phyloP scores from a whole-genome alignment of 2,329 filamentous ascomycete species.

The Fonsecaea multimorphosa region DNA sequence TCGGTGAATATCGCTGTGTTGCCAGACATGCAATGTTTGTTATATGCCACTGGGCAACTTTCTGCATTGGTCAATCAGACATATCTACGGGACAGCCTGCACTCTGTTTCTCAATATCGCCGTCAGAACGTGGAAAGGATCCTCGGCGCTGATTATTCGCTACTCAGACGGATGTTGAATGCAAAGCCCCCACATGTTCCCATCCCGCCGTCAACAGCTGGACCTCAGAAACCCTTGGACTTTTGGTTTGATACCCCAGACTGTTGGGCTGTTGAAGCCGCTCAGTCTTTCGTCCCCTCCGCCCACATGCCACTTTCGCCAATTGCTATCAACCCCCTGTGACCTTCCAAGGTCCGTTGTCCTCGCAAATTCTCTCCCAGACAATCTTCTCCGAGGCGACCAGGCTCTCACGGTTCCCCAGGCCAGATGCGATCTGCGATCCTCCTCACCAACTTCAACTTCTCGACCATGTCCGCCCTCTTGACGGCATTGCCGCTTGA shows the following conservation, averaged over 20 bases:
- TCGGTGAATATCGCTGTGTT: too few relatives aligned
- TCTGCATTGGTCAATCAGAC: too few relatives aligned
- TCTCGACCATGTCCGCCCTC: conserved; percentile 70
- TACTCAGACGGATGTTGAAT: not conserved
- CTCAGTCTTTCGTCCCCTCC: not conserved
- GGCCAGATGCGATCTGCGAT: conserved; percentile 72
- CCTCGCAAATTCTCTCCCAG: not conserved
- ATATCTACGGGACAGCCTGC: not conserved
- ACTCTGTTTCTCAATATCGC: not conserved
- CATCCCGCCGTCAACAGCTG: not conserved
- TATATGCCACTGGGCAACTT: too few relatives aligned
- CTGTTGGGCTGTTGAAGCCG: conserved; percentile 5
- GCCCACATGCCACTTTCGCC: not conserved
- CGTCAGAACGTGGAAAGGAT: not conserved
- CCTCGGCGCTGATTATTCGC: not conserved
- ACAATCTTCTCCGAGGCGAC: not conserved
- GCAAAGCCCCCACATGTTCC: not conserved
- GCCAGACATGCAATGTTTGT: too few relatives aligned
- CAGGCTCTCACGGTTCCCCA: conserved; percentile 48
- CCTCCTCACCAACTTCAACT: conserved; percentile 68
- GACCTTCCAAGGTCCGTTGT: not conserved
- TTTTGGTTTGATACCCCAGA: not conserved
- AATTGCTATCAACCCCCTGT: not conserved
- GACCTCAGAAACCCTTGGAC: too few relatives aligned
- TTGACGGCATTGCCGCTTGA: conserved; percentile 69